Conservation (phyloP, 2,329 filamentous ascomycete species). For the Gyromitra esculenta region DNA sequence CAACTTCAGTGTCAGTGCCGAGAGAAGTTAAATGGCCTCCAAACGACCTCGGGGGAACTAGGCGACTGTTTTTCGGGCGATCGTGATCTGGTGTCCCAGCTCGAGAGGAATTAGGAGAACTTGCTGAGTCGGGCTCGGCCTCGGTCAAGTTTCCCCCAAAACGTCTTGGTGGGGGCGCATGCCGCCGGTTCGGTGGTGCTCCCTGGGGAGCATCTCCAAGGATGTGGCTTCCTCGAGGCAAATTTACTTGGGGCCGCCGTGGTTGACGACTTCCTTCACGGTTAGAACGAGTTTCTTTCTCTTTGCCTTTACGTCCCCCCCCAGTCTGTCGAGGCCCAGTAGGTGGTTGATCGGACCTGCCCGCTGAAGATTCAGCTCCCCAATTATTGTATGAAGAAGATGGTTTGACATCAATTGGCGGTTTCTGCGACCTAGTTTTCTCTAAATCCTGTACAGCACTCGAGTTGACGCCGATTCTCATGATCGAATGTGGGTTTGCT, state of each 20-base stretch:
- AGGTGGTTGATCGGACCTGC: slow-evolving; percentile 22
- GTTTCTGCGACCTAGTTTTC: slow-evolving; percentile 15
- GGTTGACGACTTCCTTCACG: slow-evolving; percentile 23
- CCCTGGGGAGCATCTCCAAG: slow-evolving; percentile 35
- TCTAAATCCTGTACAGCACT: slow-evolving; percentile 17
- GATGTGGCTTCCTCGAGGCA: slow-evolving; percentile 36
- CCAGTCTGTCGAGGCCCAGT: slow-evolving; percentile 23
- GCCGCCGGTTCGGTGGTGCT: slow-evolving; percentile 34
- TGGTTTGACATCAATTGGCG: slow-evolving; percentile 25
- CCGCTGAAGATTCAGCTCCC: background rate
- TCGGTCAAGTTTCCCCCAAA: slow-evolving; percentile 41
- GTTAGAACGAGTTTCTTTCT: slow-evolving; percentile 31
- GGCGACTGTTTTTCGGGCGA: slow-evolving; percentile 32
- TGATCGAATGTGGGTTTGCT: slow-evolving; percentile 6
- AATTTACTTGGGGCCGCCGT: slow-evolving; percentile 8
- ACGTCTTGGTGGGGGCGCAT: slow-evolving; percentile 18
- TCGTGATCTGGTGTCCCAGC: slow-evolving; percentile 31
- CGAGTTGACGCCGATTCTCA: slow-evolving; percentile 3
- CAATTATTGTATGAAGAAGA: slow-evolving; percentile 38
- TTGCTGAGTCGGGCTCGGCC: background rate
- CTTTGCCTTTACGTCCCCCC: slow-evolving; percentile 45
- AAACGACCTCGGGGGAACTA: slow-evolving; percentile 35
- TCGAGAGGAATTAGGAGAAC: slow-evolving; percentile 4
- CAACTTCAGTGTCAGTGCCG: slow-evolving; percentile 1
- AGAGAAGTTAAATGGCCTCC: slow-evolving; percentile 42